Conservation (phyloP, 1,139 yeast genomes). For the Martiniozyma asiatica region DNA sequence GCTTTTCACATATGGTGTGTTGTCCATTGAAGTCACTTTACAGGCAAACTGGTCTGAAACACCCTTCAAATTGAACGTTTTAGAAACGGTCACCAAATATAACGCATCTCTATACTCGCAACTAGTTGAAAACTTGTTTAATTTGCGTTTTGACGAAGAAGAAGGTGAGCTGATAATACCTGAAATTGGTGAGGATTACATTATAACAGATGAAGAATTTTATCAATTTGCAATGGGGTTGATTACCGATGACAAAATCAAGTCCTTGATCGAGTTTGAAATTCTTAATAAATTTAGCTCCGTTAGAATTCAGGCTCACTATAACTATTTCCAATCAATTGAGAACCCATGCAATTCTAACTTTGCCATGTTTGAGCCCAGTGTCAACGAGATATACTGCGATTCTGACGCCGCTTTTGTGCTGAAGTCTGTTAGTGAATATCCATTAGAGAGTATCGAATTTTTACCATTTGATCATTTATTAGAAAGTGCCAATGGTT, state of each 20-base stretch:
- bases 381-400: conserved; percentile 37
- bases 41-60: conserved; percentile 20
- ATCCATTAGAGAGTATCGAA: conserved; percentile 1
- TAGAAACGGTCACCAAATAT: conserved; percentile 14
- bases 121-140: conserved; percentile 29
- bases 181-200: conserved; percentile 20
- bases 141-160: conserved; percentile 19
- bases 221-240: conserved; percentile 27
- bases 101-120: conserved; percentile 34
- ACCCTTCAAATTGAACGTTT: conserved; percentile 20
- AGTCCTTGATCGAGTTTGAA: conserved; percentile 35
- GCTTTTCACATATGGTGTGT: too few species aligned
- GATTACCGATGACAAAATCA: conserved; percentile 17
- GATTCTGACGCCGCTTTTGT: conserved; percentile 61
- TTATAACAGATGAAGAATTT: conserved; percentile 27
- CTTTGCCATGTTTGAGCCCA: conserved; percentile 15
- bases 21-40: conserved; percentile 15
- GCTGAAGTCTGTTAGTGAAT: conserved; percentile 31
- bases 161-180: conserved; percentile 19
- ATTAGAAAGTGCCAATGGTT: conserved; percentile 28
- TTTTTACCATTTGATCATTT: conserved; percentile 44
- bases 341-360: conserved; percentile 14
- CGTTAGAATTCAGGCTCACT: conserved; percentile 58
- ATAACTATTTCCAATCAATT: too few species aligned
- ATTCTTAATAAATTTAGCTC: conserved; percentile 41